phyloP scores from a whole-genome alignment of 2,329 filamentous ascomycete species.

The Thielaviopsis musarum region DNA sequence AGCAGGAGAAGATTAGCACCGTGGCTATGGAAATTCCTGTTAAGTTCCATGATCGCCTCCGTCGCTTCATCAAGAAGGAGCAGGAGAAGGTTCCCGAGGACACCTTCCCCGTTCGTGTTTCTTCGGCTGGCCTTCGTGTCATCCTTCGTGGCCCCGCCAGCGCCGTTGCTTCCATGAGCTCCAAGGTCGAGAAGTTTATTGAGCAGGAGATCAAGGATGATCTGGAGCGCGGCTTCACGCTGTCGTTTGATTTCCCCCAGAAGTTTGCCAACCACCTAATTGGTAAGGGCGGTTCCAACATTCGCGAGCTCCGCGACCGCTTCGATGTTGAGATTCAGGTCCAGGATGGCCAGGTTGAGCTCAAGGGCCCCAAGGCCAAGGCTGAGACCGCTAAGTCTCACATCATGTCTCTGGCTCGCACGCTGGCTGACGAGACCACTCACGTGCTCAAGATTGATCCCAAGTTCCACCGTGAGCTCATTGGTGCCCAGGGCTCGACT shows the following conservation, averaged over 20 bases:
- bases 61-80: conserved; percentile 47
- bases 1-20: conserved; percentile 38
- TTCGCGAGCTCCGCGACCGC: conserved; percentile 46
- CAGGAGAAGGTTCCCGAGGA: conserved; percentile 36
- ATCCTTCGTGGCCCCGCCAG: conserved; percentile 62
- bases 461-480: conserved; percentile 86
- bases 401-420: conserved; percentile 62
- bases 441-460: conserved; percentile 79
- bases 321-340: conserved; percentile 70
- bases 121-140: conserved; percentile 41
- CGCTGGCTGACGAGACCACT: conserved; percentile 79
- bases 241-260: conserved; percentile 83
- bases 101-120: conserved; percentile 44
- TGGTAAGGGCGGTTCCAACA: conserved; percentile 50
- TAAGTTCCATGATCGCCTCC: conserved; percentile 44
- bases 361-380: conserved; percentile 92
- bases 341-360: conserved; percentile 81
- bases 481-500: conserved; percentile 71
- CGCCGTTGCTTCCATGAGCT: conserved; percentile 52
- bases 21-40: conserved; percentile 34
- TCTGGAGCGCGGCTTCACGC: conserved; percentile 75
- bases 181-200: conserved; percentile 63
- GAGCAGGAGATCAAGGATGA: conserved; percentile 83
- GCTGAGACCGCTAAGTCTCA: conserved; percentile 72
- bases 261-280: conserved; percentile 80